Evolutionary conservation across 169 alveolate species (phyloP), one percentile per base, ranked within the genome.

Genomic region (Plasmodium vivax): DNA sequence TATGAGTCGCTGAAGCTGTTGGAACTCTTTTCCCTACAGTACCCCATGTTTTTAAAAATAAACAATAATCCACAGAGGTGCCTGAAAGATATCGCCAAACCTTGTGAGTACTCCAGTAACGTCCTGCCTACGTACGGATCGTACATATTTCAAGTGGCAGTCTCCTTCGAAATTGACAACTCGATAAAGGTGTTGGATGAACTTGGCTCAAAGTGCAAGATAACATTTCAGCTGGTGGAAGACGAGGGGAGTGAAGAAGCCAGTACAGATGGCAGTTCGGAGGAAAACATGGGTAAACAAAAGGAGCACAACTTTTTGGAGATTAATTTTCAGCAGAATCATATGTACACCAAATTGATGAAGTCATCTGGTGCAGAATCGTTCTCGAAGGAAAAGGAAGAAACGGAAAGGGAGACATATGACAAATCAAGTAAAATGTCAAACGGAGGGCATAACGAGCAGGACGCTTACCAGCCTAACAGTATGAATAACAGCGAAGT

Each of bases 151-250:
- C 95, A 92, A 82, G 43, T 92, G 58, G 80, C 56, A 23, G 95
- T 92, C 23, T 81, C 92, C 56, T 92, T 92, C 77, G 95, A 92
- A 82, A 92, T 92, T 32, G 95, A 92, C n/a, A 92, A 92, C 73
- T 92, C 95, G n/a, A 92, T 92, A 82, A 92, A 92, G 84, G 95
- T 92, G 73, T 92, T 92, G 77, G 95, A 92, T 72, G 95, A 92
- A 27, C 81, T 32, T 32, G 95, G 95, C 27, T 81, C 95, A 27
- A 92, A 92, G 16, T 92, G 95, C 16, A 92, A 82, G 83, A 92
- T 92, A 45, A n/a, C 75, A 75, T 92, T 92, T 92, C 95, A 92
- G 62, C 19, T 92, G 74, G 62, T 19, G 54, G 92, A 92, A 82
- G 85, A 92, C n/a, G 85, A 82, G 2, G 62, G 56, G 30, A 79